Conservation (phyloP, 352 stramenopile genomes). For the Phytophthora sp. region DNA sequence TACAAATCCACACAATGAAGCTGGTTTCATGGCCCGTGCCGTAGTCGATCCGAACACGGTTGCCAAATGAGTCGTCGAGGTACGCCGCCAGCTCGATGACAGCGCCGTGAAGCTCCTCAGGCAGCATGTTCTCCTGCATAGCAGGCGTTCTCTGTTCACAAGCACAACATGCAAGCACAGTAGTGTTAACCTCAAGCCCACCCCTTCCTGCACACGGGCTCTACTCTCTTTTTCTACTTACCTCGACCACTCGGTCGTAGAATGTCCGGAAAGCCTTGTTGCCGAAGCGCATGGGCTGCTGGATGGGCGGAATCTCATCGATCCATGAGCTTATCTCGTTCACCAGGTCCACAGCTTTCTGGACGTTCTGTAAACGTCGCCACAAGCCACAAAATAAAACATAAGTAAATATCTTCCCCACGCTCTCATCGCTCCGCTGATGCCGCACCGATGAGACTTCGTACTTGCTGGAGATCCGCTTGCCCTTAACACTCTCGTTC, state of each 20-base stretch:
- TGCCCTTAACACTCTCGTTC: slow-evolving; percentile 80
- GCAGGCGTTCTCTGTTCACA: slow-evolving; percentile 46
- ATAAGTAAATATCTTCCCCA: not conserved
- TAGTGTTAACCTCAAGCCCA: slow-evolving; percentile 9
- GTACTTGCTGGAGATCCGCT: slow-evolving; percentile 64
- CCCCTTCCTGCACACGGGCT: too few relatives aligned
- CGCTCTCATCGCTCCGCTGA: not conserved
- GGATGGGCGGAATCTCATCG: slow-evolving; percentile 91
- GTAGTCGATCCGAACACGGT: slow-evolving; percentile 98
- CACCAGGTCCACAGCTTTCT: slow-evolving; percentile 68
- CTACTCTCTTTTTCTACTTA: slow-evolving; percentile 28
- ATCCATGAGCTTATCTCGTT: slow-evolving; percentile 85
- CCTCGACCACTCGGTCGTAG: slow-evolving; percentile 82
- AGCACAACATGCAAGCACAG: slow-evolving; percentile 14
- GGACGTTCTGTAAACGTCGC: slow-evolving; percentile 59
- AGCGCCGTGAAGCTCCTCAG: slow-evolving; percentile 58
- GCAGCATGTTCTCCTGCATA: slow-evolving; percentile 71
- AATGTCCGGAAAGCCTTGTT: slow-evolving; percentile 95
- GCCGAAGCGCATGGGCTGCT: slow-evolving; percentile 95
- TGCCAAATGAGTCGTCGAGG: slow-evolving; percentile 96
- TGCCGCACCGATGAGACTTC: slow-evolving; percentile 64
- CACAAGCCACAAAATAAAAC: slow-evolving; percentile 3
- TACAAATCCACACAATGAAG: slow-evolving; percentile 96
- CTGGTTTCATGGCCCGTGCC: slow-evolving; percentile 98
- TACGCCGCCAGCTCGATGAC: slow-evolving; percentile 95